Evolutionary conservation across 768 basidiomycete genomes (phyloP).

Genomic region (Boletus barrowsii): DNA sequence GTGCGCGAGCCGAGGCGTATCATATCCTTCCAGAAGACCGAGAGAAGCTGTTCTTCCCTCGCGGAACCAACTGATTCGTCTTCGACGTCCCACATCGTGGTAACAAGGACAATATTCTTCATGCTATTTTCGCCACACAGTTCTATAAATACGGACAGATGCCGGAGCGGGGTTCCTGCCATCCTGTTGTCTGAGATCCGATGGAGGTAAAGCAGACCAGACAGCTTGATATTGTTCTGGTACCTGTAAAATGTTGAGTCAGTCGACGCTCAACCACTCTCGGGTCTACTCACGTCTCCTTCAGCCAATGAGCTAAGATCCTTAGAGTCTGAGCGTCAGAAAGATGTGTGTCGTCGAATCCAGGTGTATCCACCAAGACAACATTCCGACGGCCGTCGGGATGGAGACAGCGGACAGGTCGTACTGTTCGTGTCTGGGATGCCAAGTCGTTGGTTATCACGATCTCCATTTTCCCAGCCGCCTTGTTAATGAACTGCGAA

Average conservation of each 20-base stretch:
- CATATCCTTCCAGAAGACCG: too few species aligned
- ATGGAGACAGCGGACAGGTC: conserved; percentile 10
- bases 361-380: conserved; percentile 18
- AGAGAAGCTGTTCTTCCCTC: too few species aligned
- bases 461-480: background rate
- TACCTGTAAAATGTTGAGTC: conserved; percentile 2
- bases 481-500: conserved; percentile 15
- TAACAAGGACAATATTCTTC: conserved; percentile 18
- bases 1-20: too few species aligned
- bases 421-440: conserved; percentile 8
- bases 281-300: conserved; percentile 8
- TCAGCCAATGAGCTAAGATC: conserved; percentile 16
- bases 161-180: conserved; percentile 9
- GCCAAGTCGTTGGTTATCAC: background rate
- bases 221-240: too few species aligned
- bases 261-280: background rate
- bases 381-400: conserved; percentile 13
- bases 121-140: conserved; percentile 11
- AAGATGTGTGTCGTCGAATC: conserved; percentile 15
- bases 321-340: conserved; percentile 8
- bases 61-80: too few species aligned
- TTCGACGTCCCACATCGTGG: conserved; percentile 11
- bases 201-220: too few species aligned
- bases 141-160: background rate
- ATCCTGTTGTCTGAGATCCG: background rate